phyloP scores from a whole-genome alignment of 2,329 filamentous ascomycete genomes.

The Stachybotrys chartarum region DNA sequence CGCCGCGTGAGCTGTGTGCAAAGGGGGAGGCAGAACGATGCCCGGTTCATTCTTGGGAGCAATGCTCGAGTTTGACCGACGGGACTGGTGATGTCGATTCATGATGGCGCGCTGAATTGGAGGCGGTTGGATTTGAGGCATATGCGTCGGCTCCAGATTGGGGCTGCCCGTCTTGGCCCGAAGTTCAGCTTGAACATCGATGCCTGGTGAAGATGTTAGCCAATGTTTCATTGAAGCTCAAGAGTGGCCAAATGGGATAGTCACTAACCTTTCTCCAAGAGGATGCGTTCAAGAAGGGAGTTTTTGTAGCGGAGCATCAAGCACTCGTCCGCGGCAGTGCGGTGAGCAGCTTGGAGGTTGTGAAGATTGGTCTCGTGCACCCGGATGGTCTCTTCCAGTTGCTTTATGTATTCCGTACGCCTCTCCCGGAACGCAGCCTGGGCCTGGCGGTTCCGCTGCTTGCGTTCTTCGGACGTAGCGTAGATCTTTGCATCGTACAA shows the following conservation, averaged over 20 bases:
- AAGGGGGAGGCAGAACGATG: conserved; percentile 35
- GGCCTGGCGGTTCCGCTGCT: conserved; percentile 94
- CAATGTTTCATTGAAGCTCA: too few species aligned
- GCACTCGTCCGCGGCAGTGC: conserved; percentile 91
- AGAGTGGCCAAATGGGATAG: neutral
- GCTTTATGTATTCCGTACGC: conserved; percentile 98
- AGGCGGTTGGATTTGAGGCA: conserved; percentile 64
- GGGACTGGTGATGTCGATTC: conserved; percentile 70
- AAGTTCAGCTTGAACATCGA: conserved; percentile 94
- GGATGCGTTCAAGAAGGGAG: conserved; percentile 86
- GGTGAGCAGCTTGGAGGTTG: conserved; percentile 87
- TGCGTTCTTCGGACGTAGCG: conserved; percentile 95
- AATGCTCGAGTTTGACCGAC: conserved; percentile 66
- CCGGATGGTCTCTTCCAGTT: conserved; percentile 94
- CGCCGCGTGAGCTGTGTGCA: conserved; percentile 48
- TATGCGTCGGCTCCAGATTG: conserved; percentile 62
- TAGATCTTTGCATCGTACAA: conserved; percentile 62
- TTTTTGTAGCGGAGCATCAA: conserved; percentile 99
- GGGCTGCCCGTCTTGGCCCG: conserved; percentile 88
- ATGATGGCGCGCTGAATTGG: conserved; percentile 75
- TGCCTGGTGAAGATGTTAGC: conserved; percentile 48
- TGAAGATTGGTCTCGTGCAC: conserved; percentile 93
- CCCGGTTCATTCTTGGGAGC: conserved; percentile 64
- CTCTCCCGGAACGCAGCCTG: conserved; percentile 96
- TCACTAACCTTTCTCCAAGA: conserved; percentile 81